Evolutionary conservation across 495 filamentous ascomycete species (phyloP).

Genomic region (Glarea lozoyensis): DNA sequence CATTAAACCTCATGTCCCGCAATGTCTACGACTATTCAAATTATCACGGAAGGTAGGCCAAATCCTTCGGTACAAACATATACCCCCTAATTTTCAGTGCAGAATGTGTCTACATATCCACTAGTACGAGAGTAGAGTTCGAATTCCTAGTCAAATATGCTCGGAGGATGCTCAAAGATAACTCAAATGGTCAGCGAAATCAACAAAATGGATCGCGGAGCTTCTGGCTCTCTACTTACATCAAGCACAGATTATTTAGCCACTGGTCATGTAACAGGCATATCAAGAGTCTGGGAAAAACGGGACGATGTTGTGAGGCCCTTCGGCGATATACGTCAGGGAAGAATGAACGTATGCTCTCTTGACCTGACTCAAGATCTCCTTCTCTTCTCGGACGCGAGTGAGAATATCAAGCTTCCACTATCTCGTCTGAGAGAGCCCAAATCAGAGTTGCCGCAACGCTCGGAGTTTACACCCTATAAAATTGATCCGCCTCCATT

Average conservation of each 20-base stretch:
- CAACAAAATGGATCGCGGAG: too few relatives aligned
- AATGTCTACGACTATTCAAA: constrained; percentile 10
- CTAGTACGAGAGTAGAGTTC: background rate
- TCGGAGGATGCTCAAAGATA: constrained; percentile 3
- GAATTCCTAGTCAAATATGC: background rate
- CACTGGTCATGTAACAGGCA: too few relatives aligned
- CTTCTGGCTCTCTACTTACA: too few relatives aligned
- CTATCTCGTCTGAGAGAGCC: background rate
- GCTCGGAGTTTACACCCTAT: constrained; percentile 5
- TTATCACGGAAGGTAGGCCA: constrained; percentile 6
- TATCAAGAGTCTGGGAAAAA: constrained; percentile 1
- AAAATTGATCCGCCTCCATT: constrained; percentile 1
- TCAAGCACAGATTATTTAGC: too few relatives aligned
- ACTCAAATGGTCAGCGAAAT: constrained; percentile 5
- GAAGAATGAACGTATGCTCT: constrained; percentile 2
- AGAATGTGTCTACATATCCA: constrained; percentile 6
- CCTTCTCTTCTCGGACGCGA: constrained; percentile 2
- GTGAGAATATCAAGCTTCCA: constrained; percentile 2
- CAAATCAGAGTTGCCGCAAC: background rate
- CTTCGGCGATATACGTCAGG: constrained; percentile 11
- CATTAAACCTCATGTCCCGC: too few relatives aligned
- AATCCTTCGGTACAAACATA: background rate
- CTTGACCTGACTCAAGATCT: constrained; percentile 10
- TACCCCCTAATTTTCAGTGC: background rate
- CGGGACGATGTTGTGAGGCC: constrained; percentile 12